Base-by-base conservation (phyloP, 139 green algal genomes). In the Chlorella ohadii region DNA sequence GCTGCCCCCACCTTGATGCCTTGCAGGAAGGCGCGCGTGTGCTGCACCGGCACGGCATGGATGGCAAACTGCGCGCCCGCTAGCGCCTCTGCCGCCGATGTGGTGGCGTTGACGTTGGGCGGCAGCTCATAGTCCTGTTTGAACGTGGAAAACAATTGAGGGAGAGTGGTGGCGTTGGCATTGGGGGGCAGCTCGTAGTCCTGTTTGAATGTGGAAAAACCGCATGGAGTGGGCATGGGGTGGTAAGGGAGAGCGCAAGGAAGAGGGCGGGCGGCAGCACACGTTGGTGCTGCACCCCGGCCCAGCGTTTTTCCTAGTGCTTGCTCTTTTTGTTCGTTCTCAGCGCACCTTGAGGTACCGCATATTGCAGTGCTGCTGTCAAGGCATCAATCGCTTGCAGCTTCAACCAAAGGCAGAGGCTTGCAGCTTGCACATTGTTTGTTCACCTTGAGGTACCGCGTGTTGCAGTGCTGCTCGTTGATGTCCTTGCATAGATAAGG, bases 11-110 rank as follows among this genome's bases (percentile, higher is more conserved):
- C 89, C 81, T 93, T 94, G 31, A 99, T 90, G 71, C 67, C 59
- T 0, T 89, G 39, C 41, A 99, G 81, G 89, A 99, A 99, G 0
- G 80, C 82, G 4, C 95, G 90, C 13, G 89, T 94, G 84, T 95
- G 88, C 91, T 99, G 97, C 71, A 99, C 97, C 4, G 97, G 97
- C 56, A 99, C 95, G 0, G 97, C 96, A 78, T 98, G 96, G 47
- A 99, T 91, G 28, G 93, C 94, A 73, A 93, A 98, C 67, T 95
- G 91, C 23, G 94, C 94, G 4, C 92, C 94, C 19, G n/a, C 31
- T 17, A 98, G 93, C 23, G 95, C 96, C 61, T 97, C 94, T 9
- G 81, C 56, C 0, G 90, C 84, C 70, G 89, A 85, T 9, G 93
- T 96, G 51, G 95, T 97, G 17, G 94, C 95, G 27, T 83, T 87